These are phyloP conservation scores for Neotropicomus parvogracilis DNA, from an alignment of 1,284 basidiomycete species.

Conservation along the genomic window DNA sequence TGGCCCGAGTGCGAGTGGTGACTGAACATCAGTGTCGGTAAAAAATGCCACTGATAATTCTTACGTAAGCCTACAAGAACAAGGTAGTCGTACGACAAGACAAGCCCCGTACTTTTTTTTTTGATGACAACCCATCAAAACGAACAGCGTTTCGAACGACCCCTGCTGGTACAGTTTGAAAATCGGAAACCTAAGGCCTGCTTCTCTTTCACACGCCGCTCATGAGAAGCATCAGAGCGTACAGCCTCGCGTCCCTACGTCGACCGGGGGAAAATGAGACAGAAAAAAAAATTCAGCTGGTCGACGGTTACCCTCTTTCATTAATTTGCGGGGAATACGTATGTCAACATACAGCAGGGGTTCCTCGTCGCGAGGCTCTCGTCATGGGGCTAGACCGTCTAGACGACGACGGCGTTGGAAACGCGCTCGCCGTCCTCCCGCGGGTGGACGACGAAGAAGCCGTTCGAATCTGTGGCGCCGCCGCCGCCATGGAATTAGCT, in stretches of 20 bases:
- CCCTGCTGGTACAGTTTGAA: constrained; percentile 28
- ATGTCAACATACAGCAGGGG: constrained; percentile 26
- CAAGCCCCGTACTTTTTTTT: constrained; percentile 26
- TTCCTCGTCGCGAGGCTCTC: constrained; percentile 30
- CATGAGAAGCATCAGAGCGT: background rate
- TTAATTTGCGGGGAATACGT: constrained; percentile 26
- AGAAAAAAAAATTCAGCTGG: constrained; percentile 8
- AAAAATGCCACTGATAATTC: constrained; percentile 2
- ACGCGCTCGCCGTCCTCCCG: constrained; percentile 32
- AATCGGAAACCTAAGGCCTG: constrained; percentile 31
- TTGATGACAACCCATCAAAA: constrained; percentile 16
- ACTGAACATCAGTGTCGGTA: constrained; percentile 60
- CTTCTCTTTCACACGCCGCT: constrained; percentile 29
- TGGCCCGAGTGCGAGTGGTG: constrained; percentile 97
- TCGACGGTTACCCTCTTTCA: constrained; percentile 19
- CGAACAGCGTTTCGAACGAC: background rate
- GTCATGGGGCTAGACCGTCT: constrained; percentile 43
- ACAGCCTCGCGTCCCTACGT: background rate
- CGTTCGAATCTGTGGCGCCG: constrained; percentile 25
- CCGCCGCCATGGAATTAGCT: background rate
- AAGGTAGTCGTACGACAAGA: constrained; percentile 3
- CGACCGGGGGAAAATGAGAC: no score
- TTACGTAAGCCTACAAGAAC: constrained; percentile 22
- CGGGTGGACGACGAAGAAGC: constrained; percentile 34
- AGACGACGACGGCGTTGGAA: constrained; percentile 39